Conservation (phyloP, 2,329 filamentous ascomycete species). For the Cordyceps tenuipes region DNA sequence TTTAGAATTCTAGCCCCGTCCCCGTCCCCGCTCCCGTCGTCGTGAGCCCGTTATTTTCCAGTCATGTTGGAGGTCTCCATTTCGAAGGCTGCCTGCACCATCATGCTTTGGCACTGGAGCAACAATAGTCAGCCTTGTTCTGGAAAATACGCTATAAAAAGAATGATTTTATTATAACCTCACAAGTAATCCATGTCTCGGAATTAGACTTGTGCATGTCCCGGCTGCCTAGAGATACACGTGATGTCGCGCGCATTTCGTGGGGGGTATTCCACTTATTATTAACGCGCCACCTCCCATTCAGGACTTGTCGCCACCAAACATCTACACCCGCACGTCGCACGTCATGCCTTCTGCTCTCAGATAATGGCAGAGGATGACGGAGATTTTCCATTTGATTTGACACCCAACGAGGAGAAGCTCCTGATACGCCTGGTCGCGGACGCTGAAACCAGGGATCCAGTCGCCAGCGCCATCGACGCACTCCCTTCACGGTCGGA, state of each 20-base stretch:
- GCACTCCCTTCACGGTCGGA: not conserved
- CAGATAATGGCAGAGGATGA: conserved; percentile 23
- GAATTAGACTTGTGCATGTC: not conserved
- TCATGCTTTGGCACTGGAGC: no score
- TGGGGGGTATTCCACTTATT: conserved; percentile 6
- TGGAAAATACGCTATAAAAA: no score
- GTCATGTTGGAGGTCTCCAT: no score
- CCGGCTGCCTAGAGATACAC: conserved; percentile 1
- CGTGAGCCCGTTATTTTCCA: no score
- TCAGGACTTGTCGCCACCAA: not conserved
- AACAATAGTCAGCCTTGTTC: no score
- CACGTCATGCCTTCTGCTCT: not conserved
- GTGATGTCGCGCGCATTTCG: conserved; percentile 6
- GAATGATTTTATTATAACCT: no score
- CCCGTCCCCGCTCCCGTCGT: no score
- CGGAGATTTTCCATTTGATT: conserved; percentile 39
- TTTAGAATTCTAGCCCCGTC: no score
- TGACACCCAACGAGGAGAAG: conserved; percentile 39
- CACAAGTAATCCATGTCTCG: not conserved
- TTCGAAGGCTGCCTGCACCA: no score
- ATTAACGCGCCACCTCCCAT: conserved; percentile 2
- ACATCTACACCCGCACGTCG: not conserved
- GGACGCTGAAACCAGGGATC: conserved; percentile 13
- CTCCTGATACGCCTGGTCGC: conserved; percentile 28
- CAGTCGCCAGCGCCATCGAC: conserved; percentile 9